phyloP scores from a whole-genome alignment of 2,329 filamentous ascomycete genomes.

The Diaporthe ampelina region DNA sequence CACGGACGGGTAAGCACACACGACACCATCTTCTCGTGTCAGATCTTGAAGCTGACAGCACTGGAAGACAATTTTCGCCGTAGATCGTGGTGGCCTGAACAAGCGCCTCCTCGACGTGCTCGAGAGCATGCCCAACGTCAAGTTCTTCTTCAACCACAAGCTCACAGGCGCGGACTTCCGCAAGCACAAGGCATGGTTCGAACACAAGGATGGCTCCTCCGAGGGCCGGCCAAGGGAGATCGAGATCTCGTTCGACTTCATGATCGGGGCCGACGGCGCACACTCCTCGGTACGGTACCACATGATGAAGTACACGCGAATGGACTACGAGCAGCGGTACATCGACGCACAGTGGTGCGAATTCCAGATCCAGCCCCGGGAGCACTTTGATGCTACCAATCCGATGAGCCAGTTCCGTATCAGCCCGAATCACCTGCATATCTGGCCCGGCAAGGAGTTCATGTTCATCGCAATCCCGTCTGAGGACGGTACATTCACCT shows the following conservation, averaged over 20 bases:
- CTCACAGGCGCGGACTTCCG: conserved; percentile 90
- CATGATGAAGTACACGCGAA: conserved; percentile 93
- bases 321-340: conserved; percentile 94
- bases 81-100: conserved; percentile 88
- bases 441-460: conserved; percentile 93
- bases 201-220: conserved; percentile 61
- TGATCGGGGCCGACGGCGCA: conserved; percentile 95
- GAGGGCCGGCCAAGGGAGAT: conserved; percentile 75
- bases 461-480: conserved; percentile 99
- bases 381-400: conserved; percentile 47
- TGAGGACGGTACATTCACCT: conserved; percentile 90
- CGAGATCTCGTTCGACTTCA: conserved; percentile 88
- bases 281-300: conserved; percentile 93
- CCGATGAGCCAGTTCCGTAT: conserved; percentile 75
- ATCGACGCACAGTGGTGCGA: conserved; percentile 99
- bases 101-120: conserved; percentile 86
- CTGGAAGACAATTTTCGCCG: conserved; percentile 81
- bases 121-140: conserved; percentile 88
- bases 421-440: conserved; percentile 93
- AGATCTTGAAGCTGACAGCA: not conserved
- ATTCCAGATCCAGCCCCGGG: conserved; percentile 79
- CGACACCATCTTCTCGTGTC: not conserved
- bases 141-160: conserved; percentile 93
- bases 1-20: conserved; percentile 78
- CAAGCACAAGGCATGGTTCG: conserved; percentile 87